Percentiles rank a stretch among this genome's conserved stretches.
Evolutionary conservation across 352 stramenopile species (phyloP).

Genomic region (Phytophthora vignae): DNA sequence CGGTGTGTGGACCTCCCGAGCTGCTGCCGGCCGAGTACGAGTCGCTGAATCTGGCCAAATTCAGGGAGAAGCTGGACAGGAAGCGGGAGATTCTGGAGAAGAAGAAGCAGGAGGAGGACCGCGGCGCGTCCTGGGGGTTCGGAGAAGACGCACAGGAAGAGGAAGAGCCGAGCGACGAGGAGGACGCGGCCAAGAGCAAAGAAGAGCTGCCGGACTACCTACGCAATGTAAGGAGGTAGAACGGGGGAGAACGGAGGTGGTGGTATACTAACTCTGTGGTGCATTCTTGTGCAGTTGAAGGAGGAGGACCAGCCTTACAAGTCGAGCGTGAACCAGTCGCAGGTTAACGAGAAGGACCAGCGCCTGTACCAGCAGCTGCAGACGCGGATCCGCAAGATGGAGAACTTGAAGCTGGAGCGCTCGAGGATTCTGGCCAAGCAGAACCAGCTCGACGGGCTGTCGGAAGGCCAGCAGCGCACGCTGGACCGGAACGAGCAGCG

Average conservation of each 20-base stretch:
- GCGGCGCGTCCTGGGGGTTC: slow-evolving; percentile 83
- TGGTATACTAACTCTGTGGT: neutral
- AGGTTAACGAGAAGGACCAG: slow-evolving; percentile 75
- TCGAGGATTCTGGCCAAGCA: slow-evolving; percentile 79
- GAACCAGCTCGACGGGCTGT: slow-evolving; percentile 62
- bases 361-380: slow-evolving; percentile 86
- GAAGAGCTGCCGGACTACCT: slow-evolving; percentile 77
- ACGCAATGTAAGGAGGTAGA: slow-evolving; percentile 49
- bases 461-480: slow-evolving; percentile 67
- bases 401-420: slow-evolving; percentile 78
- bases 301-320: slow-evolving; percentile 58
- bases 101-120: slow-evolving; percentile 36
- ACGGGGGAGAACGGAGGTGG: neutral
- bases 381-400: slow-evolving; percentile 83
- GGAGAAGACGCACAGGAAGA: slow-evolving; percentile 82
- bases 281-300: slow-evolving; percentile 45
- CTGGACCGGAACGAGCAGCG: slow-evolving; percentile 71
- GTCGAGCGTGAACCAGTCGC: slow-evolving; percentile 52
- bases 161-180: slow-evolving; percentile 39
- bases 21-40: slow-evolving; percentile 81
- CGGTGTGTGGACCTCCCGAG: slow-evolving; percentile 72
- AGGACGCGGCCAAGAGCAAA: slow-evolving; percentile 20
- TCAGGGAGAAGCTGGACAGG: slow-evolving; percentile 43
- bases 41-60: slow-evolving; percentile 51
- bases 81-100: slow-evolving; percentile 25